Percentiles rank a stretch among this genome's conserved stretches.
Evolutionary conservation across 1,284 basidiomycete species (phyloP).

Genomic region (Neonothopanus nambi): DNA sequence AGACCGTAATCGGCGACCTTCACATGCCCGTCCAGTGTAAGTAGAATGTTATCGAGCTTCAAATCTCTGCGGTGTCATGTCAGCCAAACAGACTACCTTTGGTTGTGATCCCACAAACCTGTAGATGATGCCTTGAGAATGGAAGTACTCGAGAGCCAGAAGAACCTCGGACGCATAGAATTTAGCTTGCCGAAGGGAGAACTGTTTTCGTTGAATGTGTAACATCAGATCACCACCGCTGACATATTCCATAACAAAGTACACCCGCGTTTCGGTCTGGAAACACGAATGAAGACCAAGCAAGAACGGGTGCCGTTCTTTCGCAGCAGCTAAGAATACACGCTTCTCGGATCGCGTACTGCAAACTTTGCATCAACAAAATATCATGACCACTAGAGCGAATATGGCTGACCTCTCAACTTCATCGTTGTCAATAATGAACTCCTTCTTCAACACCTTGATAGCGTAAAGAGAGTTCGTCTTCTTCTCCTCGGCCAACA

Average conservation of each 20-base stretch:
- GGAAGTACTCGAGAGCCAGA: slow-evolving; percentile 97
- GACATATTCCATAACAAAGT: slow-evolving; percentile 94
- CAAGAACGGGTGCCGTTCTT: slow-evolving; percentile 97
- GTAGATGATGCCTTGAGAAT: slow-evolving; percentile 97
- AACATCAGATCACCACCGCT: slow-evolving; percentile 95
- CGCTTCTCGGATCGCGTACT: slow-evolving; percentile 99
- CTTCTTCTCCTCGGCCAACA: slow-evolving; percentile 98
- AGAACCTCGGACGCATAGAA: slow-evolving; percentile 99
- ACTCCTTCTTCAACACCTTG: slow-evolving; percentile 99
- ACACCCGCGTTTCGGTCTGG: slow-evolving; percentile 98
- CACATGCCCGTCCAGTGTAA: slow-evolving; percentile 97
- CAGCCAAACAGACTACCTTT: slow-evolving; percentile 9
- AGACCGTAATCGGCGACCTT: slow-evolving; percentile 99
- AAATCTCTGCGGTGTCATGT: slow-evolving; percentile 68
- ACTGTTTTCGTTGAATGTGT: slow-evolving; percentile 92
- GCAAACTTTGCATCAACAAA: neutral
- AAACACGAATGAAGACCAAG: slow-evolving; percentile 98
- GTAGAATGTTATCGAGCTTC: slow-evolving; percentile 97
- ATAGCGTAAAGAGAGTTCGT: slow-evolving; percentile 92
- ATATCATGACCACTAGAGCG: slow-evolving; percentile 3
- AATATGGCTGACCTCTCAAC: slow-evolving; percentile 81
- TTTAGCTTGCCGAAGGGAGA: slow-evolving; percentile 95
- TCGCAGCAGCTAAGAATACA: slow-evolving; percentile 94
- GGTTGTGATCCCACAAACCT: slow-evolving; percentile 53
- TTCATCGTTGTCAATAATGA: slow-evolving; percentile 99